Conservation (phyloP, 306 rosid genomes). For the Casuarina cunninghamiana region DNA sequence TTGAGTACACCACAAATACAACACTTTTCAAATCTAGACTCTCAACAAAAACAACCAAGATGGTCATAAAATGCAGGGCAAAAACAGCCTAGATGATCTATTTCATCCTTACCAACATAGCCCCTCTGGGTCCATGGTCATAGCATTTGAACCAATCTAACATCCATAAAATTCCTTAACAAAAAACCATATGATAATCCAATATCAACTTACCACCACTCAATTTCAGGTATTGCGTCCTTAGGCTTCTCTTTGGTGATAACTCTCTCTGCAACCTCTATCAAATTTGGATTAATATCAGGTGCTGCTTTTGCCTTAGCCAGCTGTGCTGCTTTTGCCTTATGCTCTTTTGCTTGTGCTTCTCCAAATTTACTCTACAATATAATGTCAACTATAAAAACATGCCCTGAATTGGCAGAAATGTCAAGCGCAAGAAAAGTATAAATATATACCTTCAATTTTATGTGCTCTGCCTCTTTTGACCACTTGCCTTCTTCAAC, state of each 20-base stretch:
- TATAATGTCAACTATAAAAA: constrained; percentile 19
- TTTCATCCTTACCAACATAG: not conserved
- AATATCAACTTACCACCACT: constrained; percentile 86
- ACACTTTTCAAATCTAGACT: too few species aligned
- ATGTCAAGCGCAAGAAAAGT: not conserved
- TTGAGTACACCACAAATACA: too few species aligned
- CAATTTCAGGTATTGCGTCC: constrained; percentile 87
- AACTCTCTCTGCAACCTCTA: constrained; percentile 85
- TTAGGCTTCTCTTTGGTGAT: constrained; percentile 74
- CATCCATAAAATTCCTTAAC: constrained; percentile 10
- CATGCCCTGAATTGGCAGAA: constrained; percentile 7
- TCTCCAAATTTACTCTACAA: constrained; percentile 92
- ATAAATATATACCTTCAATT: constrained; percentile 60
- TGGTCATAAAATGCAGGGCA: too few species aligned
- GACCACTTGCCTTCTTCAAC: constrained; percentile 99
- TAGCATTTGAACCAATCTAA: not conserved
- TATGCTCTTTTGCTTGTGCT: constrained; percentile 97
- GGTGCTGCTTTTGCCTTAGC: constrained; percentile 97
- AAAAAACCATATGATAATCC: constrained; percentile 3
- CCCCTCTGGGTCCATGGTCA: not conserved
- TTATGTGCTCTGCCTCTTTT: constrained; percentile 82
- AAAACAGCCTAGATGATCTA: too few species aligned
- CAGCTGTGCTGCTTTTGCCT: constrained; percentile 87
- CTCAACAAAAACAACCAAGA: too few species aligned
- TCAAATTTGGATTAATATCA: constrained; percentile 91